Conservation (phyloP, 2,329 filamentous ascomycete species). For the Dactylellina leptospora region DNA sequence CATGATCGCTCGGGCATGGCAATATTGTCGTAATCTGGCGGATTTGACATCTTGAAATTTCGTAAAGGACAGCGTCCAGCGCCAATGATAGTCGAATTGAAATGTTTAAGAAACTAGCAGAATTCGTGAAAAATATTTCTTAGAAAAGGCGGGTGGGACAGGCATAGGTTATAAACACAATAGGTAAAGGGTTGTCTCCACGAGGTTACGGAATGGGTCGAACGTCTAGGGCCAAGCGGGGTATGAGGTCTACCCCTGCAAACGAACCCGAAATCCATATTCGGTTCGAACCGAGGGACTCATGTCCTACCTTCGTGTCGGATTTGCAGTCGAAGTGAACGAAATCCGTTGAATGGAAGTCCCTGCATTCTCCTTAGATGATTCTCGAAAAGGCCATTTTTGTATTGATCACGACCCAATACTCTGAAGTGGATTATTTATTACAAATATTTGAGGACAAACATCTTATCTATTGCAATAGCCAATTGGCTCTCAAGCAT, state of each 20-base stretch:
- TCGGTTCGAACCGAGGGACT: background rate
- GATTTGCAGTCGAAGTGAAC: background rate
- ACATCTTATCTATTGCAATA: too few relatives aligned
- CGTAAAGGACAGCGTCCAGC: background rate
- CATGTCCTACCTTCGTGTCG: background rate
- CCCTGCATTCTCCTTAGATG: too few relatives aligned
- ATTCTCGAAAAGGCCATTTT: too few relatives aligned
- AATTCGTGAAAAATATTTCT: background rate
- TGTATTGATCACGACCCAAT: too few relatives aligned
- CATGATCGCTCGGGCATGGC: background rate
- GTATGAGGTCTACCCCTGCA: background rate
- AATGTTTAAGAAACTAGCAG: background rate
- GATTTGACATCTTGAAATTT: slow-evolving; percentile 2
- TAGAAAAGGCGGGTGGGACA: too few relatives aligned
- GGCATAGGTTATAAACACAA: too few relatives aligned
- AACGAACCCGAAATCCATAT: background rate
- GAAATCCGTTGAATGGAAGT: too few relatives aligned
- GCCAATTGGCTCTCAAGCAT: too few relatives aligned
- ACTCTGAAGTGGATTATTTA: too few relatives aligned
- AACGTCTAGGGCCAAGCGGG: background rate
- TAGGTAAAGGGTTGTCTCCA: slow-evolving; percentile 1
- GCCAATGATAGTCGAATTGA: background rate
- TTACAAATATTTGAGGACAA: too few relatives aligned
- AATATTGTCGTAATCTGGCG: background rate
- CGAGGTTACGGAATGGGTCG: background rate